These are phyloP conservation scores for Candida ascalaphidarum DNA, from an alignment of 805 yeast species.

Conservation along the genomic window DNA sequence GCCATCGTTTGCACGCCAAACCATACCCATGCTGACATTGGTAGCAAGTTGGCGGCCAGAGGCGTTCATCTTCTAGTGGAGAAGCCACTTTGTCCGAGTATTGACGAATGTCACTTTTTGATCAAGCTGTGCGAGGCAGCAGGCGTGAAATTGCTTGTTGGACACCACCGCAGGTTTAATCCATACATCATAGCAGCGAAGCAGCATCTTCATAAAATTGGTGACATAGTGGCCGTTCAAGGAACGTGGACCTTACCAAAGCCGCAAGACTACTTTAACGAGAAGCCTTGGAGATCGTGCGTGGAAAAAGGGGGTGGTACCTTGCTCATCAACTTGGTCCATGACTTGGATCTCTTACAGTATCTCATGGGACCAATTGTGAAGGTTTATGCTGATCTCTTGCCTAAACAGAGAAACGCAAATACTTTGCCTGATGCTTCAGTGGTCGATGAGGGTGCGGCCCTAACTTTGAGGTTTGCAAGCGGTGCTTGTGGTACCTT, in stretches of 20 bases:
- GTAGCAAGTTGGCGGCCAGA: conserved; percentile 21
- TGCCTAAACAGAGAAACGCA: conserved; percentile 22
- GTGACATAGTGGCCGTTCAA: conserved; percentile 27
- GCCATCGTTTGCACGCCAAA: conserved; percentile 36
- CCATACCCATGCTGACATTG: conserved; percentile 28
- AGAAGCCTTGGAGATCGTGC: conserved; percentile 32
- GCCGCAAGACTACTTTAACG: conserved; percentile 23
- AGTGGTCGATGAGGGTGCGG: conserved; percentile 32
- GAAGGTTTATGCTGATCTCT: conserved; percentile 29
- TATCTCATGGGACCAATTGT: conserved; percentile 31
- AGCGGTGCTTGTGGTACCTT: conserved; percentile 28
- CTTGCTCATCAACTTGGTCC: conserved; percentile 30
- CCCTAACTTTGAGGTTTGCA: conserved; percentile 19
- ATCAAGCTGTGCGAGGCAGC: conserved; percentile 15
- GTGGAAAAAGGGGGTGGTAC: conserved; percentile 29
- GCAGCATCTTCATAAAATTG: conserved; percentile 19
- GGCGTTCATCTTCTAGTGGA: conserved; percentile 32
- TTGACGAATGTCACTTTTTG: conserved; percentile 24
- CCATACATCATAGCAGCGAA: conserved; percentile 33
- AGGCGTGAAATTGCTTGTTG: conserved; percentile 26
- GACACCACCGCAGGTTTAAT: conserved; percentile 35
- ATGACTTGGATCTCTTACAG: conserved; percentile 33
- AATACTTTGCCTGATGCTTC: too few species aligned
- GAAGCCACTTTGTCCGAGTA: conserved; percentile 29
- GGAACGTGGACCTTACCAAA: conserved; percentile 34